Percentiles rank a stretch among this genome's conserved stretches.
These are phyloP conservation scores for Boletus bicolor DNA, from an alignment of 768 basidiomycete species.

Conservation along the genomic window DNA sequence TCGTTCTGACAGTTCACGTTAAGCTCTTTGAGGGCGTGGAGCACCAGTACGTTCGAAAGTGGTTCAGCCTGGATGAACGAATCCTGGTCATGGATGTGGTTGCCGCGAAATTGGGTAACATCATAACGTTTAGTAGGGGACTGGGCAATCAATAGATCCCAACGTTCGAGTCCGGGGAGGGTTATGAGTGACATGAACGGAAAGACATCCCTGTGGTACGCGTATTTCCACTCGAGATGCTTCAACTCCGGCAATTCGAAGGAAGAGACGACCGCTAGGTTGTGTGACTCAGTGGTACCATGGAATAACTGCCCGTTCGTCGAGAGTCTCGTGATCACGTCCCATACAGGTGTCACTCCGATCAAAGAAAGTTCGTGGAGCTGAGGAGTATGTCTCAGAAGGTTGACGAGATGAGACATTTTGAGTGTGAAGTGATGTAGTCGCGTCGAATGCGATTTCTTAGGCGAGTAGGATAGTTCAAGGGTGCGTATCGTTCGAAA, in stretches of 20 bases:
- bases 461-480: constrained; percentile 41
- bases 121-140: constrained; percentile 28
- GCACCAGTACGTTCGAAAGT: constrained; percentile 28
- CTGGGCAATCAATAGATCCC: constrained; percentile 44
- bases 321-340: constrained; percentile 17
- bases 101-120: constrained; percentile 27
- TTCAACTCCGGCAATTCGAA: constrained; percentile 40
- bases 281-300: constrained; percentile 5
- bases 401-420: constrained; percentile 39
- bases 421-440: constrained; percentile 35
- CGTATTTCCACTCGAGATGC: constrained; percentile 47
- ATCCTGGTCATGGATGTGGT: constrained; percentile 29
- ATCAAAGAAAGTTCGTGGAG: constrained; percentile 43
- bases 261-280: constrained; percentile 12
- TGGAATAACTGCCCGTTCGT: constrained; percentile 12
- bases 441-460: constrained; percentile 14
- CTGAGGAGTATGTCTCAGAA: constrained; percentile 37
- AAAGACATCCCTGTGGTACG: constrained; percentile 40
- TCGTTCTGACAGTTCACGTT: constrained; percentile 41
- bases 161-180: constrained; percentile 39
- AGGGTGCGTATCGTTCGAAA: constrained; percentile 40
- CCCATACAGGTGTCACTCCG: constrained; percentile 43
- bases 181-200: constrained; percentile 42
- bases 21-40: constrained; percentile 38
- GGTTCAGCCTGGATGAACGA: constrained; percentile 29